phyloP scores from a whole-genome alignment of 1,284 basidiomycete species.

The Phlebopus sp. region DNA sequence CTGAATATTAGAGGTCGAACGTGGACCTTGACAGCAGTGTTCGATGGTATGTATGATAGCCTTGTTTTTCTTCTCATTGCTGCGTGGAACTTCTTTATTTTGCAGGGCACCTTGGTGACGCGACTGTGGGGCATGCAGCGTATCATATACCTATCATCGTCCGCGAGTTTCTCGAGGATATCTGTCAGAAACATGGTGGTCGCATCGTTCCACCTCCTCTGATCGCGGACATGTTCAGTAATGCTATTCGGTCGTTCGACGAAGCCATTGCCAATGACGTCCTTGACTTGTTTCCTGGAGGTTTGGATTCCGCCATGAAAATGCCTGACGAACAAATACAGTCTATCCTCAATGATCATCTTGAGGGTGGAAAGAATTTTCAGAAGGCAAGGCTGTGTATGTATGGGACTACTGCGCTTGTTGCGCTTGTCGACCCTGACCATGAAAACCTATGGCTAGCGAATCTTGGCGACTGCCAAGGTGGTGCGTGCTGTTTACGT shows the following conservation, averaged over 20 bases:
- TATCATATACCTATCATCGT: constrained; percentile 68
- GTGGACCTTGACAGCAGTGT: constrained; percentile 67
- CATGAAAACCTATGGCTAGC: constrained; percentile 68
- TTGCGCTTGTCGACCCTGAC: constrained; percentile 64
- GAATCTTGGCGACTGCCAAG: constrained; percentile 71
- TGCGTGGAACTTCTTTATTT: constrained; percentile 9
- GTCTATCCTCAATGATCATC: constrained; percentile 59
- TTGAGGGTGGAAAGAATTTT: constrained; percentile 55
- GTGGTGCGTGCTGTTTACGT: constrained; percentile 40
- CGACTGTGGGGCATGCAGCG: constrained; percentile 65
- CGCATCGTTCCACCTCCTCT: constrained; percentile 40
- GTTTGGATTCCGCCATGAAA: constrained; percentile 44
- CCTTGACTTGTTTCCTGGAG: constrained; percentile 56
- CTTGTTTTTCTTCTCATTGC: constrained; percentile 4
- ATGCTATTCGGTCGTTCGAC: constrained; percentile 59
- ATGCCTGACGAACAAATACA: constrained; percentile 56
- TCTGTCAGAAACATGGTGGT: constrained; percentile 34
- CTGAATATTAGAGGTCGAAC: constrained; percentile 52
- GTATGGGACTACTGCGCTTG: constrained; percentile 70
- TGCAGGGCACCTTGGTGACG: constrained; percentile 66
- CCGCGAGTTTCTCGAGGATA: constrained; percentile 50
- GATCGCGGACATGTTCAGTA: constrained; percentile 53
- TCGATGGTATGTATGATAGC: constrained; percentile 56
- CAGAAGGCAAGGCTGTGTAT: constrained; percentile 64
- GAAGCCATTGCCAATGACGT: constrained; percentile 65